Evolutionary conservation across 805 yeast species (phyloP).

Genomic region (Wickerhamiella slavikovae): DNA sequence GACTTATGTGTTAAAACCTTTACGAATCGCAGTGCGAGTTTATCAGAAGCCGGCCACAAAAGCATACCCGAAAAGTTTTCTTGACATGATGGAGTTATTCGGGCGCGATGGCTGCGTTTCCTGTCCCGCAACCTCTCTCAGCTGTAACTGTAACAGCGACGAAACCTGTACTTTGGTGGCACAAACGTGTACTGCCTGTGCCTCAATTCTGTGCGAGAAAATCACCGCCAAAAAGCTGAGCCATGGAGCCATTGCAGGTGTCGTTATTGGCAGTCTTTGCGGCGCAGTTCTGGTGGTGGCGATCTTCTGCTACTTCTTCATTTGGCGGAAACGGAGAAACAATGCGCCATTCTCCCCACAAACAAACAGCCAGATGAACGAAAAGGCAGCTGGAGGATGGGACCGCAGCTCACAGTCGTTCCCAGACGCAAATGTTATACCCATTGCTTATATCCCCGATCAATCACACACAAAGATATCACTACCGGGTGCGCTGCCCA

Average conservation of each 20-base stretch:
- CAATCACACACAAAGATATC: no score
- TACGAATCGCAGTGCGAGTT: no score
- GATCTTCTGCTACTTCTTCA: constrained; percentile 18
- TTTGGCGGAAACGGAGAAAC: background rate
- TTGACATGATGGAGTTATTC: constrained; percentile 13
- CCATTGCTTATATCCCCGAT: constrained; percentile 88
- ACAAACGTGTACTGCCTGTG: constrained; percentile 38
- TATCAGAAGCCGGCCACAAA: no score
- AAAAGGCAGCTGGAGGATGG: constrained; percentile 1
- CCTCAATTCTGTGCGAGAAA: constrained; percentile 28
- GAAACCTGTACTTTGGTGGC: constrained; percentile 35
- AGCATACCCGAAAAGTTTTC: no score
- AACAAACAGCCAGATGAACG: background rate
- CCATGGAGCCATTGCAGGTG: constrained; percentile 56
- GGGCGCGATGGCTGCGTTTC: constrained; percentile 15
- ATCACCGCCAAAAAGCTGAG: constrained; percentile 11
- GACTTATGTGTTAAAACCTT: no score
- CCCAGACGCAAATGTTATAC: constrained; percentile 69
- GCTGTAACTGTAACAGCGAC: constrained; percentile 23
- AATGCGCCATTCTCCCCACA: background rate
- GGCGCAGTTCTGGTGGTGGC: constrained; percentile 23
- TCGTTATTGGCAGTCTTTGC: constrained; percentile 42
- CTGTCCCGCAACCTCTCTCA: constrained; percentile 18
- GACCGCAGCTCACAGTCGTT: constrained; percentile 5
- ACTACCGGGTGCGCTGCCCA: constrained; percentile 10